These are phyloP conservation scores for Dendrobium chrysotoxum DNA, from an alignment of 106 monocot genomes.

Conservation along the genomic window DNA sequence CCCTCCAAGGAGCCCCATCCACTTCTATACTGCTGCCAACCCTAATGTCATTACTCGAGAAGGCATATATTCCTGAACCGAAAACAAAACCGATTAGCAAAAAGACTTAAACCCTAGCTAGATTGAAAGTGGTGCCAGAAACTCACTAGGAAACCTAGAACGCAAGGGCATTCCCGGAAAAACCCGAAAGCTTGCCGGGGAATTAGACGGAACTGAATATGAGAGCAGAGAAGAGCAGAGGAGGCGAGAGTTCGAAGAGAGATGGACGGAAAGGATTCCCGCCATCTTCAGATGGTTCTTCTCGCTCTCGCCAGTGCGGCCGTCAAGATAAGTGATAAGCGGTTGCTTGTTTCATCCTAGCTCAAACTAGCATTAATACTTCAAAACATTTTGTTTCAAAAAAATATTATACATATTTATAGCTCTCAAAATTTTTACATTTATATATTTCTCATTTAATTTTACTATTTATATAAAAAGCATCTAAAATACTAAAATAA, in stretches of 20 bases:
- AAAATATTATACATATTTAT: no score
- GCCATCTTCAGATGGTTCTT: slow-evolving; percentile 21
- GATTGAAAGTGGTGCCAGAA: background rate
- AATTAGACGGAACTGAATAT: background rate
- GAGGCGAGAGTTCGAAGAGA: slow-evolving; percentile 17
- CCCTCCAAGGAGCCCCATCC: slow-evolving; percentile 88
- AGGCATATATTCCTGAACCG: slow-evolving; percentile 62
- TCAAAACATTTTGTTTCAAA: no score
- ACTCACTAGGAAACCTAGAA: slow-evolving; percentile 45
- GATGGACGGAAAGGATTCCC: slow-evolving; percentile 30
- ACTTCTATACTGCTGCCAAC: slow-evolving; percentile 88
- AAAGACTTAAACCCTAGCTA: background rate
- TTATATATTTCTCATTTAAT: no score
- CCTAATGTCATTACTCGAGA: slow-evolving; percentile 93
- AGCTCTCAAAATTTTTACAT: no score
- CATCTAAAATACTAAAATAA: no score
- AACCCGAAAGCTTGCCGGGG: slow-evolving; percentile 13
- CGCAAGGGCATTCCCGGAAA: slow-evolving; percentile 22
- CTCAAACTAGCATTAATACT: no score
- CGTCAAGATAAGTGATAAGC: background rate
- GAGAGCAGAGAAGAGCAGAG: slow-evolving; percentile 4
- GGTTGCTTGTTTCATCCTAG: no score
- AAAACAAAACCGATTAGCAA: background rate
- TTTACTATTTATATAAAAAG: no score
- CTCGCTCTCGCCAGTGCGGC: background rate